These are phyloP conservation scores for Tolypocladium cylindrosporum DNA, from an alignment of 2,329 filamentous ascomycete genomes.

Conservation along the genomic window DNA sequence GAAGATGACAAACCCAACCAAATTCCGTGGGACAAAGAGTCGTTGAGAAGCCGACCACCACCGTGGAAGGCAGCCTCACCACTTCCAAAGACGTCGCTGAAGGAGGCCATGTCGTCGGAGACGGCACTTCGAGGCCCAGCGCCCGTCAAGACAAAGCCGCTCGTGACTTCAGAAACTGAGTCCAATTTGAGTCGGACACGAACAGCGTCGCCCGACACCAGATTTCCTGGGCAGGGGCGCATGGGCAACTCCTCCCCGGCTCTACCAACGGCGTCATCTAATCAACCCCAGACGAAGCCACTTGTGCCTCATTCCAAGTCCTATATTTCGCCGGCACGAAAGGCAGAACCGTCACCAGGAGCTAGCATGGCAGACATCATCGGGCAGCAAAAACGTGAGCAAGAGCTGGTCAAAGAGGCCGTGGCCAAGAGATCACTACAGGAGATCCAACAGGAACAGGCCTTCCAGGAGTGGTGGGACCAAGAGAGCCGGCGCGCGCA, in stretches of 20 bases:
- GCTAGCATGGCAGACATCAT: constrained; percentile 83
- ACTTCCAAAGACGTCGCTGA: constrained; percentile 38
- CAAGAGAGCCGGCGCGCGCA: constrained; percentile 67
- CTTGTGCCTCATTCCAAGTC: constrained; percentile 51
- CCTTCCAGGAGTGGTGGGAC: constrained; percentile 96
- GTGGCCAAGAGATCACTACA: constrained; percentile 80
- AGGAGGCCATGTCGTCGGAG: constrained; percentile 32
- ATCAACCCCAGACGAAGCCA: constrained; percentile 24
- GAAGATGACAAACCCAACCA: constrained; percentile 16
- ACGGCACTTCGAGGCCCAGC: constrained; percentile 15
- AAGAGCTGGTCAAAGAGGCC: constrained; percentile 71
- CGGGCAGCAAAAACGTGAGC: constrained; percentile 74
- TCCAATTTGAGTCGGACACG: constrained; percentile 30
- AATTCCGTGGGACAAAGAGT: constrained; percentile 35
- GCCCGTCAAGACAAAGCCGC: constrained; percentile 27
- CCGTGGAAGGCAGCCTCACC: constrained; percentile 58
- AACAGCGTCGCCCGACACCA: constrained; percentile 51
- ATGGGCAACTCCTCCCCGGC: constrained; percentile 23
- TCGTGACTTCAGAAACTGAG: constrained; percentile 31
- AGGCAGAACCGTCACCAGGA: constrained; percentile 54
- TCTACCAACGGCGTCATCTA: constrained; percentile 13
- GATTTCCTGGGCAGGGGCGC: constrained; percentile 48
- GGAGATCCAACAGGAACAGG: constrained; percentile 94
- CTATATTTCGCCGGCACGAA: constrained; percentile 47
- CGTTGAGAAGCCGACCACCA: constrained; percentile 28